Base-by-base conservation (phyloP, 352 stramenopile species). In the Thraustochytrium sp. region DNA sequence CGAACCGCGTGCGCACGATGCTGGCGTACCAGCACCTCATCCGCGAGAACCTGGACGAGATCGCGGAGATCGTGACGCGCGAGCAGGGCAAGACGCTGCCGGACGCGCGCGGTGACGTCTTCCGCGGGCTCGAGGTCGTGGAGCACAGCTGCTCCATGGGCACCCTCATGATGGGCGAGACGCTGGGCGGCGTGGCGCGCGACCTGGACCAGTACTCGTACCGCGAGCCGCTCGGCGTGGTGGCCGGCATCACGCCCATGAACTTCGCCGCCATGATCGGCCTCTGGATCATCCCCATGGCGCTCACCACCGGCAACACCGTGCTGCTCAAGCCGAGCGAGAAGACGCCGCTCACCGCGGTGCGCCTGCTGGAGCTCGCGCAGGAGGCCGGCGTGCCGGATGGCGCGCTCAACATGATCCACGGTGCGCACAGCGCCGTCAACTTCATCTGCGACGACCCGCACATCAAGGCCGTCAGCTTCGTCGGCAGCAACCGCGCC, bases 321-420 rank as follows among this genome's bases (percentile, higher is more conserved):
- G 98, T 97, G 87, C 88, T 99, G 13, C 88, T 99, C 46, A 99
- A 99, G 89, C 94, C 94, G 3, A 96, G 91, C 13, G 94, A 98
- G 87, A 97, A 96, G 86, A 92, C 94, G 84, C 93, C 94, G 8
- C 92, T 92, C 18, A 91, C 91, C 31, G 87, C 91, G 34, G 96
- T 97, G 92, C 93, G 98, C 82, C 88, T 99, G 59, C 93, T 94
- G 0, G 89, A 94, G 44, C 88, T 98, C 40, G 90, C 94, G 11
- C 87, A 97, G 84, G 90, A 98, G 87, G 92, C 94, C 26, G 96
- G 95, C 51, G 88, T 98, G 23, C 96, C 96, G 2, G 88, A 92
- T 68, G 96, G 96, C 63, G 96, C 98, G 4, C 88, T 99, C 51
- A 98, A 98, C 87, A 87, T 99, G 51, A 94, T 99, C 23, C 90